These are phyloP conservation scores for Edaphochlamys debaryana DNA, from an alignment of 139 green algal species.

Conservation along the genomic window DNA sequence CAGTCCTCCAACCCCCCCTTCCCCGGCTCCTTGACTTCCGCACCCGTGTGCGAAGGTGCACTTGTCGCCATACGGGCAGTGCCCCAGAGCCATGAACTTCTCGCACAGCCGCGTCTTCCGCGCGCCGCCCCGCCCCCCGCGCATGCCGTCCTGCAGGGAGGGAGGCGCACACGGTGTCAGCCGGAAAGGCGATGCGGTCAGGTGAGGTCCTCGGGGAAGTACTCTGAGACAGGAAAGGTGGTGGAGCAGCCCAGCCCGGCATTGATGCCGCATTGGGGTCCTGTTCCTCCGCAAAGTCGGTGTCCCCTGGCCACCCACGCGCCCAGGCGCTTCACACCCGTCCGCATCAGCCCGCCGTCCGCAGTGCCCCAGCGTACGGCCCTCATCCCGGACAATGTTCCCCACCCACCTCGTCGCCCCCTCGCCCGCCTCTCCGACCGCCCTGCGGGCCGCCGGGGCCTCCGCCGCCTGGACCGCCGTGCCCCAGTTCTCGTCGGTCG, in stretches of 20 bases:
- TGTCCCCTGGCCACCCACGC: too few species aligned
- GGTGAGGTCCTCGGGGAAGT: not conserved
- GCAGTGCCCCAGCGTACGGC: not conserved
- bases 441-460: not conserved
- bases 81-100: constrained; percentile 55
- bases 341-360: not conserved
- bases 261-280: not conserved
- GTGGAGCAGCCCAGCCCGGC: not conserved
- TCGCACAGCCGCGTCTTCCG: constrained; percentile 64
- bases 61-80: constrained; percentile 59
- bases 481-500: not conserved
- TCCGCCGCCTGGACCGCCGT: not conserved
- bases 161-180: too few species aligned
- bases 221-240: not conserved
- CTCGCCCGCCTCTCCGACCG: not conserved
- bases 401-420: not conserved
- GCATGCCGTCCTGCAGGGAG: too few species aligned
- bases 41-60: constrained; percentile 70
- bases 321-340: not conserved
- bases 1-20: not conserved
- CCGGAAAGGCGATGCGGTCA: too few species aligned
- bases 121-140: not conserved
- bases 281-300: not conserved
- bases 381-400: too few species aligned
- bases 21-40: not conserved